These are phyloP conservation scores for Cryptomeria japonica DNA, from an alignment of 75 land plant genomes.

Conservation along the genomic window DNA sequence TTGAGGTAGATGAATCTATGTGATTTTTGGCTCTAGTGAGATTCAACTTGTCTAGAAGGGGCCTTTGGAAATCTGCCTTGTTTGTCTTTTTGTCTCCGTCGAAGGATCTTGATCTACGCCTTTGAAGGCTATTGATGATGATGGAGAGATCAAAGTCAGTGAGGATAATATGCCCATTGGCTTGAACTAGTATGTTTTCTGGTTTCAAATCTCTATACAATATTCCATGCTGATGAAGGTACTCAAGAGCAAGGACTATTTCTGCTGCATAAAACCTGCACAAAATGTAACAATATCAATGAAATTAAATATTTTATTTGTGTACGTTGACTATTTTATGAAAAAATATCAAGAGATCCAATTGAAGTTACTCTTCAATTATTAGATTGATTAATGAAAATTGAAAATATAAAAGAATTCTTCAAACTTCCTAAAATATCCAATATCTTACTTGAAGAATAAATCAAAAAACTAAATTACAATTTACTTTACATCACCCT, in stretches of 20 bases:
- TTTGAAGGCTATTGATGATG: conserved; percentile 5
- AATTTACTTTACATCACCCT: too few relatives aligned
- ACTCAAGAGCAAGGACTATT: conserved; percentile 59
- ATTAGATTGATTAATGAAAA: too few relatives aligned
- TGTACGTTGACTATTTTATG: too few relatives aligned
- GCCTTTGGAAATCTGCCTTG: background rate
- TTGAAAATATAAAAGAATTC: too few relatives aligned
- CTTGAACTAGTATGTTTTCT: conserved; percentile 63
- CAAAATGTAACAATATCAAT: background rate
- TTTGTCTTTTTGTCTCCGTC: background rate
- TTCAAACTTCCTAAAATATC: too few relatives aligned
- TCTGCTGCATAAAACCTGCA: conserved; percentile 67
- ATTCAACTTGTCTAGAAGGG: background rate
- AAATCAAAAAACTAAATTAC: too few relatives aligned
- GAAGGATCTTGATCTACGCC: background rate
- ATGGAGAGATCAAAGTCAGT: conserved; percentile 79
- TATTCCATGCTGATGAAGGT: conserved; percentile 54
- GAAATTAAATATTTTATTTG: too few relatives aligned
- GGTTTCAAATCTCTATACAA: conserved; percentile 76
- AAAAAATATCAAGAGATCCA: too few relatives aligned
- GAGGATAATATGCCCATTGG: conserved; percentile 58
- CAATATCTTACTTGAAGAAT: too few relatives aligned
- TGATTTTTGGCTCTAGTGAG: background rate
- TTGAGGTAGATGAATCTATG: background rate
- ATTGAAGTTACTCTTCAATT: too few relatives aligned